phyloP scores from a whole-genome alignment of 768 basidiomycete species.

The Termitomyces sp. region DNA sequence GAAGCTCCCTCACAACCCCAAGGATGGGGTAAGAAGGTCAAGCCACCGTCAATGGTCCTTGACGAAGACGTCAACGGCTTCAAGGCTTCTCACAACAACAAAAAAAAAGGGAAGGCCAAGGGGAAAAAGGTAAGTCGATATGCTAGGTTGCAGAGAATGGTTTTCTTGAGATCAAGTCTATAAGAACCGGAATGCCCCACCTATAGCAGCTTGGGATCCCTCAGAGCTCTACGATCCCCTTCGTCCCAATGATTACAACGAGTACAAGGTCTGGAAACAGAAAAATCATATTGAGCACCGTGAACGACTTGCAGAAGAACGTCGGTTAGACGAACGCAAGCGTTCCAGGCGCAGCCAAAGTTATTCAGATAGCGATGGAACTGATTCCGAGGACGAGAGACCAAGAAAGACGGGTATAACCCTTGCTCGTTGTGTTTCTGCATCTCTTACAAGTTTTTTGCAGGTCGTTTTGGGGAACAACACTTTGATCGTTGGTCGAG shows the following conservation, averaged over 20 bases:
- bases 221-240: conserved; percentile 75
- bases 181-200: conserved; percentile 61
- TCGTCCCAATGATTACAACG: conserved; percentile 85
- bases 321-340: conserved; percentile 41
- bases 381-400: conserved; percentile 62
- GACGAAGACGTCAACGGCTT: conserved; percentile 90
- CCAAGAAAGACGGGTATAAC: conserved; percentile 64
- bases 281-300: conserved; percentile 72
- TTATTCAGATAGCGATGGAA: conserved; percentile 64
- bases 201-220: conserved; percentile 69
- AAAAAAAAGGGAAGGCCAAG: conserved; percentile 51
- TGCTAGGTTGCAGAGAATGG: not conserved
- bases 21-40: conserved; percentile 86
- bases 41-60: conserved; percentile 86
- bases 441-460: conserved; percentile 3
- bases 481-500: conserved; percentile 50
- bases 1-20: conserved; percentile 26
- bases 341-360: conserved; percentile 51
- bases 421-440: not conserved
- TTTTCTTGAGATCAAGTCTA: conserved; percentile 4
- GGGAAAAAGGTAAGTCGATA: conserved; percentile 54
- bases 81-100: conserved; percentile 54
- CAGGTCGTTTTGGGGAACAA: conserved; percentile 49
- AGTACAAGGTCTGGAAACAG: conserved; percentile 79
- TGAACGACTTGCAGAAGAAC: conserved; percentile 61